Conservation (phyloP, 805 yeast species). For the Metschnikowia aberdeeniae region DNA sequence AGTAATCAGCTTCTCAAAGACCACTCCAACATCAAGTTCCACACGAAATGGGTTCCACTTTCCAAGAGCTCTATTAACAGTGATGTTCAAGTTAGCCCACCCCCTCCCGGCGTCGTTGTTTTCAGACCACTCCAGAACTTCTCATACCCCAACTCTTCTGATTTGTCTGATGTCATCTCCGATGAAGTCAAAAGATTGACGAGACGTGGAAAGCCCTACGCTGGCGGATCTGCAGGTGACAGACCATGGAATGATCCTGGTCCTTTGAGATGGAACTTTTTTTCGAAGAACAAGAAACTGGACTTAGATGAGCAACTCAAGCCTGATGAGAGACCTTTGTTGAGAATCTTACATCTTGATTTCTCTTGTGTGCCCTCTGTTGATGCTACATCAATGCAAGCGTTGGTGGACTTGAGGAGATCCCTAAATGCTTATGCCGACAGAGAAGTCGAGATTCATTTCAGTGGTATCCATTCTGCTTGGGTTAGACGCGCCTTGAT, state of each 20-base stretch:
- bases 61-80: constrained; percentile 48
- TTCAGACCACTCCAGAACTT: constrained; percentile 79
- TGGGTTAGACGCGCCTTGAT: constrained; percentile 81
- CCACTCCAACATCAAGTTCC: constrained; percentile 41
- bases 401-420: constrained; percentile 69
- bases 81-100: constrained; percentile 57
- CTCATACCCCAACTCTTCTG: constrained; percentile 75
- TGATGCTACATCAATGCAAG: constrained; percentile 78
- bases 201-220: constrained; percentile 52
- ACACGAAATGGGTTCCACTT: constrained; percentile 69
- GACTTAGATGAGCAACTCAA: constrained; percentile 18
- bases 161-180: constrained; percentile 63
- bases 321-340: constrained; percentile 54
- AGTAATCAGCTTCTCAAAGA: constrained; percentile 22
- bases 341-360: constrained; percentile 74
- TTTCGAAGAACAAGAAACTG: constrained; percentile 13
- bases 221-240: constrained; percentile 42
- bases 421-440: constrained; percentile 72
- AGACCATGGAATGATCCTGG: constrained; percentile 94
- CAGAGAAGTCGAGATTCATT: constrained; percentile 83
- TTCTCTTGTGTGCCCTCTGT: constrained; percentile 70
- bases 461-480: constrained; percentile 76
- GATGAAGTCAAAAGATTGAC: constrained; percentile 64
- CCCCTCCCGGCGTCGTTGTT: constrained; percentile 89
- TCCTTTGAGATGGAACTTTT: constrained; percentile 39